These are phyloP conservation scores for Aspergillus pseudoviridinutans DNA, from an alignment of 2,329 filamentous ascomycete species.

Conservation along the genomic window DNA sequence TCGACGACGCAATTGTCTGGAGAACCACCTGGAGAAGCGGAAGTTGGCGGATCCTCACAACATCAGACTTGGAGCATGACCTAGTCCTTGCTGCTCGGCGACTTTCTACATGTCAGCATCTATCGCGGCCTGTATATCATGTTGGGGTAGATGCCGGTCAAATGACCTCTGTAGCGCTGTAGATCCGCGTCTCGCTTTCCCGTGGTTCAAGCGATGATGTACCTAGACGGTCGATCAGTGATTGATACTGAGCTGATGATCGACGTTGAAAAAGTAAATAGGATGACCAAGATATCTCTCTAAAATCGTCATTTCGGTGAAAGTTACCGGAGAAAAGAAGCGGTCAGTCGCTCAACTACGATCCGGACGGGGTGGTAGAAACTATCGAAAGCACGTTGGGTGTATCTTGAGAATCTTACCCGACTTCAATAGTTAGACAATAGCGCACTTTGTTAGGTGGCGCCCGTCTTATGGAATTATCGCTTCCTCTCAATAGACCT, in stretches of 20 bases:
- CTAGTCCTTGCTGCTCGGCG: background rate
- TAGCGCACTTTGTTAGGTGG: background rate
- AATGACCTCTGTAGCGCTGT: background rate
- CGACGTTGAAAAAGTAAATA: too few relatives aligned
- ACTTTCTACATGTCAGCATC: background rate
- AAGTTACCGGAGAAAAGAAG: background rate
- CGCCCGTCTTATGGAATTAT: background rate
- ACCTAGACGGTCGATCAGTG: background rate
- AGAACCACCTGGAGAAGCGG: background rate
- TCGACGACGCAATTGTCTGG: background rate
- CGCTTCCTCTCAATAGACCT: background rate
- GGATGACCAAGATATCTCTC: too few relatives aligned
- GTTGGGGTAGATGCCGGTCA: background rate
- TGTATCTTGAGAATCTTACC: background rate
- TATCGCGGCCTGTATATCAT: background rate
- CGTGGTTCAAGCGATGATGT: background rate
- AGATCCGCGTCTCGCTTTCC: background rate
- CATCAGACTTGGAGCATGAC: background rate
- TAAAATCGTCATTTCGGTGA: background rate
- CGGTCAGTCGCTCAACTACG: background rate
- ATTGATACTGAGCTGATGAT: background rate
- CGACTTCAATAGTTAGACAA: background rate
- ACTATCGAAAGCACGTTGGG: background rate
- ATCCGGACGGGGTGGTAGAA: background rate
- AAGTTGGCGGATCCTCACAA: background rate